Percentiles rank a stretch among this genome's conserved stretches.
phyloP scores from a whole-genome alignment of 495 filamentous ascomycete genomes.

The Cercophora sp. region DNA sequence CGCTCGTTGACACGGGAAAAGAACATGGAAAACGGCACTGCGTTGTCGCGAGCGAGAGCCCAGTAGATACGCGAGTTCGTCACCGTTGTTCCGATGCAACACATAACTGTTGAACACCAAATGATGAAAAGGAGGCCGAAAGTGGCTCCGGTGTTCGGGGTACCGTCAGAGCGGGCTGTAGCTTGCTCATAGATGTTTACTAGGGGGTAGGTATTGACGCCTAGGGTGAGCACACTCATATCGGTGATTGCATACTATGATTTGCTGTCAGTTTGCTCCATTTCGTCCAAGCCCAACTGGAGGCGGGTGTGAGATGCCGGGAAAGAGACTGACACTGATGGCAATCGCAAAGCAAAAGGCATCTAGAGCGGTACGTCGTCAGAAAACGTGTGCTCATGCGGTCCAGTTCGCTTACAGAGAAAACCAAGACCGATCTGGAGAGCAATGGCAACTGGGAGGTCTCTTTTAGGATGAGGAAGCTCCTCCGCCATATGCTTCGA shows the following conservation, averaged over 20 bases:
- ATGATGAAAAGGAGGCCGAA: constrained; percentile 69
- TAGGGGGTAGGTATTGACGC: constrained; percentile 63
- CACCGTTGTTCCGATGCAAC: constrained; percentile 63
- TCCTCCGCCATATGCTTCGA: constrained; percentile 78
- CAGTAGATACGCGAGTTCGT: constrained; percentile 83
- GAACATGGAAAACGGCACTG: constrained; percentile 49
- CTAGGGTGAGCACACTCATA: constrained; percentile 54
- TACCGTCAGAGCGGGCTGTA: constrained; percentile 46
- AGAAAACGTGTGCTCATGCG: not conserved
- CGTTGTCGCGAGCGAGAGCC: constrained; percentile 74
- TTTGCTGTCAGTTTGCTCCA: too few species aligned
- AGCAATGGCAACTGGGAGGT: constrained; percentile 61
- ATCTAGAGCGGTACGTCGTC: constrained; percentile 14
- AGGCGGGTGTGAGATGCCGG: too few species aligned
- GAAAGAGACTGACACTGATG: too few species aligned
- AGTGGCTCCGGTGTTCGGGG: constrained; percentile 42
- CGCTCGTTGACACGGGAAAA: constrained; percentile 46
- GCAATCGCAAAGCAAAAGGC: constrained; percentile 73
- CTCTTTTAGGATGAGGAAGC: constrained; percentile 59
- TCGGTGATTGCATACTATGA: constrained; percentile 70
- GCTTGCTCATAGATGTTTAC: constrained; percentile 77
- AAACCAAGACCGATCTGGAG: constrained; percentile 58
- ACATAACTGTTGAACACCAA: constrained; percentile 60
- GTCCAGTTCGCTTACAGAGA: constrained; percentile 40
- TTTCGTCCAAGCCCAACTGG: too few species aligned